Evolutionary conservation across 805 yeast genomes (phyloP).

Genomic region (Kodamaea laetipori): DNA sequence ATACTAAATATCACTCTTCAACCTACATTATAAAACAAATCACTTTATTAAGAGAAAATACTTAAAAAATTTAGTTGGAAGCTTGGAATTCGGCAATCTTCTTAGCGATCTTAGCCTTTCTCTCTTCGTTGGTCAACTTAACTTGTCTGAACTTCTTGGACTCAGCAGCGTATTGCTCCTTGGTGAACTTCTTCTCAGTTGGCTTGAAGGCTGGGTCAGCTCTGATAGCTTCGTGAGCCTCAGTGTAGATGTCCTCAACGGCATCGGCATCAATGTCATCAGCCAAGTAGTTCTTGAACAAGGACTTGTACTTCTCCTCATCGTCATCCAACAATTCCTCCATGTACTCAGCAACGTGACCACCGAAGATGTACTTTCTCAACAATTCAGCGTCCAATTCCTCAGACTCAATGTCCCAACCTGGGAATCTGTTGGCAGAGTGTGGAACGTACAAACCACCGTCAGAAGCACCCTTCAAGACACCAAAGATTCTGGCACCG

Average conservation of each 20-base stretch:
- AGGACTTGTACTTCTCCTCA: conserved; percentile 97
- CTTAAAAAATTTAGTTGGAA: conserved; percentile 9
- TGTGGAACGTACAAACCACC: conserved; percentile 99
- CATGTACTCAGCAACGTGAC: conserved; percentile 99
- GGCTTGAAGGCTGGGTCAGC: conserved; percentile 91
- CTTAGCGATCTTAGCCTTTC: conserved; percentile 83
- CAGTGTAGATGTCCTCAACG: conserved; percentile 90
- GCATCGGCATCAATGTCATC: conserved; percentile 98
- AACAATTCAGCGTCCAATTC: conserved; percentile 96
- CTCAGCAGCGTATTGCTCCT: conserved; percentile 97
- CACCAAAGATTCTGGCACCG: conserved; percentile 99
- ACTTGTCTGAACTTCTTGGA: conserved; percentile 88
- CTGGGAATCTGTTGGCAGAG: conserved; percentile 99
- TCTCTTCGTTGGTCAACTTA: conserved; percentile 90
- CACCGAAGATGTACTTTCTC: conserved; percentile 99
- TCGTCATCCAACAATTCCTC: conserved; percentile 99
- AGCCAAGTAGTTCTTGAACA: conserved; percentile 94
- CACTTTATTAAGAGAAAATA: conserved; percentile 6
- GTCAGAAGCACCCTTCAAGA: conserved; percentile 99
- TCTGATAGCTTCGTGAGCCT: conserved; percentile 95
- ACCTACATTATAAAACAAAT: not conserved
- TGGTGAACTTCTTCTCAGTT: conserved; percentile 90
- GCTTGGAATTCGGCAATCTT: conserved; percentile 91
- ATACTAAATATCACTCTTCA: no score
- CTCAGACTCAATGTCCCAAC: conserved; percentile 98